Conservation (phyloP, 164 flowering plant species). For the Vitis vinifera region ASM3070453v1 NC_081819.1:19154001-19154500, state of each 20-base stretch:
- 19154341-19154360: constrained; percentile 55
- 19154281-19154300: constrained; percentile 87
- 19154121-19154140: no score
- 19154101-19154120: no score
- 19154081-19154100: no score
- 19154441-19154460: no score
- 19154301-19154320: constrained; percentile 92
- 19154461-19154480: constrained; percentile 73
- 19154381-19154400: no score
- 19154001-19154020: background rate
- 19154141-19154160: no score
- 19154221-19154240: constrained; percentile 73
- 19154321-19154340: constrained; percentile 58
- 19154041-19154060: no score
- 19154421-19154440: no score
- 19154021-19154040: no score
- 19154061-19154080: no score
- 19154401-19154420: no score
- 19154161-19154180: constrained; percentile 51
- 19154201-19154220: constrained; percentile 76
- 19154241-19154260: constrained; percentile 84
- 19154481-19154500: constrained; percentile 92
- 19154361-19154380: no score
- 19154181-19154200: constrained; percentile 97
- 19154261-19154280: constrained; percentile 97